Conservation (phyloP, 331 rosid genomes). For the Cydonia oblonga region DNA sequence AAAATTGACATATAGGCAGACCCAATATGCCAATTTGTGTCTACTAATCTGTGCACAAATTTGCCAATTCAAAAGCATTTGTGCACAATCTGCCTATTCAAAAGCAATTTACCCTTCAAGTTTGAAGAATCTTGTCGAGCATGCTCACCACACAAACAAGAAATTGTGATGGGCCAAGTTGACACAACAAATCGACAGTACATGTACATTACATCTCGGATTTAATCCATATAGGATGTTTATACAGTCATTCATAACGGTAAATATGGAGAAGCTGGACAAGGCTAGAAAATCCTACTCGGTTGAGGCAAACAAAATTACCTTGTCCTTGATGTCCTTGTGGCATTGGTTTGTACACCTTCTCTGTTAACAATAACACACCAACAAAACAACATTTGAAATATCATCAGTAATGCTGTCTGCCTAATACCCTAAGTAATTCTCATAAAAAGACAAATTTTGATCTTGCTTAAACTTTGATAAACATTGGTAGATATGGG, state of each 20-base stretch:
- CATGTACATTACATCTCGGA: neutral
- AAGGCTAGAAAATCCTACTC: neutral
- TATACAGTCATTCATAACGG: neutral
- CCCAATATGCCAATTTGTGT: too few species aligned
- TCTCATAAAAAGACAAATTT: neutral
- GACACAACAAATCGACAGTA: neutral
- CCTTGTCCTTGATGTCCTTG: conserved; percentile 22
- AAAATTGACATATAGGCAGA: too few species aligned
- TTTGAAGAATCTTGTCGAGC: too few species aligned
- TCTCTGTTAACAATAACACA: conserved; percentile 38
- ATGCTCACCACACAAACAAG: too few species aligned
- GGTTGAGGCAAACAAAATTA: conserved; percentile 2
- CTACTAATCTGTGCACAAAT: too few species aligned
- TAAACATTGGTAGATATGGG: too few species aligned
- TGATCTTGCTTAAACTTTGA: too few species aligned
- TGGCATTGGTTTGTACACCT: conserved; percentile 41
- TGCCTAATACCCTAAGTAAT: neutral
- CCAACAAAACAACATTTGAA: conserved; percentile 1
- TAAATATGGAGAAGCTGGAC: neutral
- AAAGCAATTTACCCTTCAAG: too few species aligned
- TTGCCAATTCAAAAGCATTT: too few species aligned
- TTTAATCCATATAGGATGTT: neutral
- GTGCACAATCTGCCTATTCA: too few species aligned
- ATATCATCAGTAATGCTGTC: neutral
- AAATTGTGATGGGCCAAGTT: too few species aligned